These are phyloP conservation scores for Tuber magnatum DNA, from an alignment of 495 filamentous ascomycete genomes.

Conservation along the genomic window DNA sequence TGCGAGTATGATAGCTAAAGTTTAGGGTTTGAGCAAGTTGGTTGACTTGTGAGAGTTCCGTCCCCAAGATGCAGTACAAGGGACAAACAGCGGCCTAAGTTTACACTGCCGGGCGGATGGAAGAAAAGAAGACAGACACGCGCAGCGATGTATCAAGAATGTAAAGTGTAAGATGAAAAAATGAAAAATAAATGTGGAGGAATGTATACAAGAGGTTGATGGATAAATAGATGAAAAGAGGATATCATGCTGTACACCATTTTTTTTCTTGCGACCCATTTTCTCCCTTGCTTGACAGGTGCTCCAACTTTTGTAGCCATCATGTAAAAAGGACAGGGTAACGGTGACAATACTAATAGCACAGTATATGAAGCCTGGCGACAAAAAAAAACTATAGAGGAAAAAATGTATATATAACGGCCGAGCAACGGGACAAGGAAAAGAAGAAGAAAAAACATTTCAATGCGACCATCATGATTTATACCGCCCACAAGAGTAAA, in stretches of 20 bases:
- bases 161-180: background rate
- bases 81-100: background rate
- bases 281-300: background rate
- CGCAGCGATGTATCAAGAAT: slow-evolving; percentile 1
- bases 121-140: slow-evolving; percentile 8
- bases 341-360: background rate
- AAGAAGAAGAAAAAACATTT: slow-evolving; percentile 14
- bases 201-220: slow-evolving; percentile 1
- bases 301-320: background rate
- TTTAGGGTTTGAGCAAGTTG: background rate
- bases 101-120: background rate
- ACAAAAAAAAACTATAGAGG: background rate
- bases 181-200: background rate
- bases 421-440: slow-evolving; percentile 6
- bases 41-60: background rate
- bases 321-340: background rate
- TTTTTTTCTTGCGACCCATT: background rate
- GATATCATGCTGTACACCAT: background rate
- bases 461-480: slow-evolving; percentile 37
- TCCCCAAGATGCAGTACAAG: background rate
- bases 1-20: background rate
- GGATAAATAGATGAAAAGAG: background rate
- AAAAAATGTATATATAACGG: slow-evolving; percentile 6
- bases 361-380: background rate
- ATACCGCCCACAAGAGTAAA: slow-evolving; percentile 34